Base-by-base conservation (phyloP, 1,139 yeast genomes). In the Hanseniaspora sp. region DNA sequence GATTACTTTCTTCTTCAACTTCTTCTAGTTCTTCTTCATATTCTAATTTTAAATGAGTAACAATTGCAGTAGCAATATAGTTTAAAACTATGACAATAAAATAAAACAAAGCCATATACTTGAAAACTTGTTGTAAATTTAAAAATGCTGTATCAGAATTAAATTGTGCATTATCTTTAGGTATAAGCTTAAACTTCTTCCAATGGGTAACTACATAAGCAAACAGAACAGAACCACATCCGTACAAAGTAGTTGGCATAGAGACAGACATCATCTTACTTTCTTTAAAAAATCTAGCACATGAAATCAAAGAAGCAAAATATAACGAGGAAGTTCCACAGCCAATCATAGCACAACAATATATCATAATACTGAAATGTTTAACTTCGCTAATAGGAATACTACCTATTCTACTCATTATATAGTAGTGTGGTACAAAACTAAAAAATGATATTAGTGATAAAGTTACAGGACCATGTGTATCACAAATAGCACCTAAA, bases 241-340 rank as follows among this genome's bases (percentile, higher is more conserved):
- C 97, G 67, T 84, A 88, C 59, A 85, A 83, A 0, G 95, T 79
- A 4, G 92, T 90, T 0, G 97, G 97, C 40, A 86, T 75, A 48
- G 95, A 83, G 47, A 92, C 87, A 42, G 95, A 85, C 58, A 90
- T 69, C 2, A 95, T 85, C 58, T 86, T 84, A 48, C 74, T 74
- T 39, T 79, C 71, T 0, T 95, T 95, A 62, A 80, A 85, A 30
- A 87, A 77, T 60, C 83, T 81, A 2, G 96, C 95, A 69, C 96
- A 86, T 1, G 95, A 84, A 38, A 88, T 73, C 57, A 88, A 71
- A 47, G 88, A 79, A 58, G 86, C 77, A 63, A 88, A 84, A 67
- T 84, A 88, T 46, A 86, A 71, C 5, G 95, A 74, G 5, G 95
- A 82, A 0, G 96, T 86, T 11, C 94, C 94, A 57, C 81, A 70